phyloP scores from a whole-genome alignment of 129 eudicot genomes.

The Tagetes patula region DNA sequence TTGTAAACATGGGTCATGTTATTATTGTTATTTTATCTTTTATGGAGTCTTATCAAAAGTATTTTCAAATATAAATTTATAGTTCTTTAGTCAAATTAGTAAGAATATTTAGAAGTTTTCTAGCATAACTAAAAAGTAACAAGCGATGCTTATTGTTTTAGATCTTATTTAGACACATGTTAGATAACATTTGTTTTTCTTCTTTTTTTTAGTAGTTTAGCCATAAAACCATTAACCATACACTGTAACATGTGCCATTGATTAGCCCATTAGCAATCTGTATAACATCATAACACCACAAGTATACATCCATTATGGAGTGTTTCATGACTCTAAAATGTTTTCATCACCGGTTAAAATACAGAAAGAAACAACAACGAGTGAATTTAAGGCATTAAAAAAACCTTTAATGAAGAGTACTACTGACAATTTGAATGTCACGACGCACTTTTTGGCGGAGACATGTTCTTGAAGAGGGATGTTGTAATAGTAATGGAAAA shows the following conservation, averaged over 20 bases:
- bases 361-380: slow-evolving; percentile 12
- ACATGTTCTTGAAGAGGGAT: slow-evolving; percentile 66
- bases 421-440: slow-evolving; percentile 30
- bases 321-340: slow-evolving; percentile 5
- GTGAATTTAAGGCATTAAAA: not conserved
- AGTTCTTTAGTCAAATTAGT: not conserved
- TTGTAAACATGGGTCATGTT: not conserved
- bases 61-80: no score
- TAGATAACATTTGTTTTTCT: no score
- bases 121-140: not conserved
- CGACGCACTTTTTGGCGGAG: slow-evolving; percentile 79
- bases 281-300: no score
- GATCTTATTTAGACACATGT: not conserved
- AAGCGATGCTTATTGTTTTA: no score
- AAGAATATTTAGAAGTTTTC: no score
- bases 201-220: no score
- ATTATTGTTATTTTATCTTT: no score
- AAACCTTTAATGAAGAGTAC: slow-evolving; percentile 4
- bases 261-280: no score
- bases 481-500: slow-evolving; percentile 46
- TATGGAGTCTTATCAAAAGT: no score
- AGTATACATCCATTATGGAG: no score
- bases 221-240: no score
- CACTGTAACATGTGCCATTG: no score
- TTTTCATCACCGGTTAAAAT: slow-evolving; percentile 4